A percentile compares a stretch with the other conserved stretches of the same genome.
Evolutionary conservation across 768 basidiomycete species (phyloP).

Genomic region (Dacryopinax spathularia): DNA sequence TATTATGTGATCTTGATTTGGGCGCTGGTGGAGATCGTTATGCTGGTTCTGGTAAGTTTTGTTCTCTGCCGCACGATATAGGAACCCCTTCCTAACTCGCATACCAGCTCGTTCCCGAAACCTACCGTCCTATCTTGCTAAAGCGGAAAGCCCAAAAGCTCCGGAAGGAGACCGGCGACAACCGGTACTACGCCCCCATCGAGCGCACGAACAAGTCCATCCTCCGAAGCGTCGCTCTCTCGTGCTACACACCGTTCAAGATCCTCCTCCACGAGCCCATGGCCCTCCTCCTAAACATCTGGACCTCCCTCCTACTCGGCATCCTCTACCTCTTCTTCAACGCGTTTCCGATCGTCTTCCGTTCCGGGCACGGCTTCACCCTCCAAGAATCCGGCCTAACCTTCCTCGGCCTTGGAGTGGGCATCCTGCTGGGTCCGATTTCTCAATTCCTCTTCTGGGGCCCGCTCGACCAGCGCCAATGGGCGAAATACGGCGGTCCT

Average conservation of each 20-base stretch:
- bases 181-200: constrained; percentile 41
- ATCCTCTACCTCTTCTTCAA: constrained; percentile 41
- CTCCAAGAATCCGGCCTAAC: constrained; percentile 35
- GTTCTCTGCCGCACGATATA: background rate
- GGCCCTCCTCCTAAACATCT: constrained; percentile 27
- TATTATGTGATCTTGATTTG: constrained; percentile 59
- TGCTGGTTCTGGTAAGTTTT: constrained; percentile 37
- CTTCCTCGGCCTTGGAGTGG: constrained; percentile 39
- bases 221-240: constrained; percentile 35
- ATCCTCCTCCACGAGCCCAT: constrained; percentile 53
- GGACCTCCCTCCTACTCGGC: constrained; percentile 29
- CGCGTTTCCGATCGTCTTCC: constrained; percentile 42
- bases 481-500: constrained; percentile 7
- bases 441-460: constrained; percentile 26
- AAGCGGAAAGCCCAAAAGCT: constrained; percentile 44
- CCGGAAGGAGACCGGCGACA: constrained; percentile 41
- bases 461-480: background rate
- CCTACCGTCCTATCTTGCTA: constrained; percentile 47
- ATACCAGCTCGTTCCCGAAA: constrained; percentile 53
- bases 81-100: background rate
- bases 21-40: constrained; percentile 40
- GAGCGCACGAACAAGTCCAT: constrained; percentile 40
- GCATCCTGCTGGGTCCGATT: constrained; percentile 29
- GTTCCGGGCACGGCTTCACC: constrained; percentile 36
- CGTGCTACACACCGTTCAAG: constrained; percentile 53